Percentiles rank a stretch among this genome's conserved stretches.
phyloP scores from a whole-genome alignment of 768 basidiomycete genomes.

The Mycena capillaripes region DNA sequence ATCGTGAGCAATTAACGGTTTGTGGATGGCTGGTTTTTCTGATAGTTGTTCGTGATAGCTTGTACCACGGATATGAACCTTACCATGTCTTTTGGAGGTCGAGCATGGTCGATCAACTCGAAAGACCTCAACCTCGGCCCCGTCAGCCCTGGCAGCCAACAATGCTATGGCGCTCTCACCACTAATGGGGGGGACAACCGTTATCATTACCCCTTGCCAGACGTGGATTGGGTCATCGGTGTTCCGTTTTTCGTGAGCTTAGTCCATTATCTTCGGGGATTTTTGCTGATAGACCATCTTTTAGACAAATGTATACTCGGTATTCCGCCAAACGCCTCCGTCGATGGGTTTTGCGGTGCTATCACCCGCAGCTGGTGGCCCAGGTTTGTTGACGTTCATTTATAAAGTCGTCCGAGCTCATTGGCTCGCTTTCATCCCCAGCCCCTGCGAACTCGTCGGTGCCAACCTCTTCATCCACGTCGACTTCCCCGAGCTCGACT shows the following conservation, averaged over 20 bases:
- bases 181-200: background rate
- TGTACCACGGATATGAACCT: background rate
- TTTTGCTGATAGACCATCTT: background rate
- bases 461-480: background rate
- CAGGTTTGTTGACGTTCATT: background rate
- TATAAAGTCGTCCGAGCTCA: background rate
- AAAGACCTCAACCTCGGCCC: background rate
- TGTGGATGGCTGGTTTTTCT: background rate
- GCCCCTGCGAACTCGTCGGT: background rate
- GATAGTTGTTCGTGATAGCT: background rate
- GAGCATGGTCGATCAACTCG: background rate
- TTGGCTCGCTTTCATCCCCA: background rate
- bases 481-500: background rate
- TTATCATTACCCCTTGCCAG: background rate
- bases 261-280: background rate
- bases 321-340: background rate
- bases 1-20: background rate
- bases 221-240: background rate
- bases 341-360: background rate
- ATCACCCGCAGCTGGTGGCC: background rate
- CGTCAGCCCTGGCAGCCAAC: background rate
- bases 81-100: constrained; percentile 1
- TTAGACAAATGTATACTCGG: constrained; percentile 4
- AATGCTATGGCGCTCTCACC: background rate
- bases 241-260: background rate